Evolutionary conservation across 805 yeast genomes (phyloP).

Genomic region (Tetrapisispora pingtungensis): DNA sequence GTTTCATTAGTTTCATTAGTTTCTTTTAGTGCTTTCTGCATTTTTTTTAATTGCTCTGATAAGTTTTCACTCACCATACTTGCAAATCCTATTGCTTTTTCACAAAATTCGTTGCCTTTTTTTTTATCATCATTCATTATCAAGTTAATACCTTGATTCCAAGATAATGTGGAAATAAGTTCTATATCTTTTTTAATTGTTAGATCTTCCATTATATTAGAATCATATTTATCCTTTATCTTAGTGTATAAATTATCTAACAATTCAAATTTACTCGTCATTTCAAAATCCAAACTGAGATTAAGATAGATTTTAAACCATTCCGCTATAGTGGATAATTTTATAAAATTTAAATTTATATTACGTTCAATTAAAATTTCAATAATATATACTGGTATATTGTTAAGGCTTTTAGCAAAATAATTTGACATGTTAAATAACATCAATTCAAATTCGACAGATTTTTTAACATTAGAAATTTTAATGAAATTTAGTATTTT

Average conservation of each 20-base stretch:
- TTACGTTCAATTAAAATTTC: constrained; percentile 18
- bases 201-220: not conserved
- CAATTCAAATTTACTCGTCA: not conserved
- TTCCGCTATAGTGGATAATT: constrained; percentile 3
- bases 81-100: constrained; percentile 21
- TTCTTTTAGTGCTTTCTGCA: constrained; percentile 24
- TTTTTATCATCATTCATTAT: constrained; percentile 16
- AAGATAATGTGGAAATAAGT: constrained; percentile 29
- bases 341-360: constrained; percentile 7
- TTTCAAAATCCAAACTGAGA: not conserved
- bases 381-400: constrained; percentile 13
- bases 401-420: constrained; percentile 9
- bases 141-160: constrained; percentile 32
- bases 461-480: constrained; percentile 8
- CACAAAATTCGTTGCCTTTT: constrained; percentile 24
- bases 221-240: not conserved
- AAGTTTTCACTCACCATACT: constrained; percentile 20
- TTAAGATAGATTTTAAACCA: constrained; percentile 1
- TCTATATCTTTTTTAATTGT: constrained; percentile 26
- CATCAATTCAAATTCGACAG: constrained; percentile 14
- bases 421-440: not conserved
- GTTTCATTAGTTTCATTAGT: constrained; percentile 6
- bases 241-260: not conserved
- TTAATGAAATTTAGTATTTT: constrained; percentile 15
- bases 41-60: constrained; percentile 14